Percentiles rank a stretch among this genome's conserved stretches.
These are phyloP conservation scores for Castanea mollissima DNA, from an alignment of 306 rosid genomes.

Conservation along the genomic window DNA sequence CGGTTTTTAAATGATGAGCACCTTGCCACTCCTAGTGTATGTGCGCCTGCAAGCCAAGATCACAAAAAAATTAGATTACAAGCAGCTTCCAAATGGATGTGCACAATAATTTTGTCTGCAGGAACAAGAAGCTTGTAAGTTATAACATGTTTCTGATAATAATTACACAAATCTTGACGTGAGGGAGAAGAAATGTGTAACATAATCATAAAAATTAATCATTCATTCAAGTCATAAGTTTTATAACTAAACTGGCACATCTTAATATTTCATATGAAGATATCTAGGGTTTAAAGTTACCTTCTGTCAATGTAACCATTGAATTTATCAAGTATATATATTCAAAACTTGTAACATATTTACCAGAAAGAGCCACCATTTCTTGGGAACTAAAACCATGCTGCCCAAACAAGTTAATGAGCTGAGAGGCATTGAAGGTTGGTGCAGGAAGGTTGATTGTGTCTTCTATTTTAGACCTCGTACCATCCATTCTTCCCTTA, in stretches of 20 bases:
- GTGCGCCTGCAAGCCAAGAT: constrained; percentile 53
- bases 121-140: not conserved
- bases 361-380: constrained; percentile 88
- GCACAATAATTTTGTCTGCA: not conserved
- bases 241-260: too few species aligned
- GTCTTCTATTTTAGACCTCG: constrained; percentile 73
- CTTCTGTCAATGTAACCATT: too few species aligned
- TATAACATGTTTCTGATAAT: not conserved
- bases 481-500: constrained; percentile 82
- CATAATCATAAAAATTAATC: not conserved
- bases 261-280: too few species aligned
- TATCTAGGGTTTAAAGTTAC: too few species aligned
- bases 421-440: constrained; percentile 64
- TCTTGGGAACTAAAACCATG: constrained; percentile 66
- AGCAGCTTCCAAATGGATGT: not conserved
- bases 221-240: not conserved
- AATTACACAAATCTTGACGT: not conserved
- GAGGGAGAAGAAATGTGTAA: not conserved
- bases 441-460: constrained; percentile 66
- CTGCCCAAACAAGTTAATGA: constrained; percentile 48
- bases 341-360: not conserved
- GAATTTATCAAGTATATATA: too few species aligned
- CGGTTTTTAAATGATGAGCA: constrained; percentile 67
- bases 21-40: constrained; percentile 79
- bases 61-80: not conserved